Evolutionary conservation across 148 eudicot genomes (phyloP), one percentile per base, ranked within the genome.

Genomic region (Amaranthus palmeri): DNA sequence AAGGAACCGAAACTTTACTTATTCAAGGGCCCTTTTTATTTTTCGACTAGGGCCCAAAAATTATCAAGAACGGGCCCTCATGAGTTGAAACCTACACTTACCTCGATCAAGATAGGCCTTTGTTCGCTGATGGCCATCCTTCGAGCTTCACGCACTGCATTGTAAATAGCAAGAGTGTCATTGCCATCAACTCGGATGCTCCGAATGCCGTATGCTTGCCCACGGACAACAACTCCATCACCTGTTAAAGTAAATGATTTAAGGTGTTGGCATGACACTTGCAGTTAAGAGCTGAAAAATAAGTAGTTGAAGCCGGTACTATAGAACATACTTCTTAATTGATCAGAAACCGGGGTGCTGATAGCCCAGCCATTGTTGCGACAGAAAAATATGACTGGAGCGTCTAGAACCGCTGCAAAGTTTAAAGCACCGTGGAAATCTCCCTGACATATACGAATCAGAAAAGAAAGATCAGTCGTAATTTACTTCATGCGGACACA

Each of bases 361-460:
- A 91, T 91, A 45, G 96, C 93, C 91, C 91, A 91, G 18, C 96
- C 93, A 61, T 88, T 91, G 79, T 91, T 88, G 72, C 91, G 79
- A 68, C 96, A 91, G 69, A 89, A 69, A 76, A 88, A 91, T 61
- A 91, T 54, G 74, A 85, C 86, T 0, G 93, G 97, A 3, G 80
- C 87, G 72, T 88, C 93, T 80, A 86, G 54, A n/a, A 91, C 91
- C 15, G 91, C 90, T 12, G 88, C 97, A 74, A 91, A 86, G 73
- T 91, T 90, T 47, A 88, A 61, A 63, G 85, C 93, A 15, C 90
- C 88, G 76, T 91, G 93, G 80, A 87, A 91, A 78, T 87, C 97
- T 62, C 93, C 90, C 96, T 88, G 77, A 48, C 54, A 74, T 65
- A 52, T 12, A 25, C 49, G n/a, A 50, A 17, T 36, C 46, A 10